A percentile compares a stretch with the other conserved stretches of the same genome.
These are phyloP conservation scores for Mycena leptocephala DNA, from an alignment of 768 basidiomycete species.

Conservation along the genomic window DNA sequence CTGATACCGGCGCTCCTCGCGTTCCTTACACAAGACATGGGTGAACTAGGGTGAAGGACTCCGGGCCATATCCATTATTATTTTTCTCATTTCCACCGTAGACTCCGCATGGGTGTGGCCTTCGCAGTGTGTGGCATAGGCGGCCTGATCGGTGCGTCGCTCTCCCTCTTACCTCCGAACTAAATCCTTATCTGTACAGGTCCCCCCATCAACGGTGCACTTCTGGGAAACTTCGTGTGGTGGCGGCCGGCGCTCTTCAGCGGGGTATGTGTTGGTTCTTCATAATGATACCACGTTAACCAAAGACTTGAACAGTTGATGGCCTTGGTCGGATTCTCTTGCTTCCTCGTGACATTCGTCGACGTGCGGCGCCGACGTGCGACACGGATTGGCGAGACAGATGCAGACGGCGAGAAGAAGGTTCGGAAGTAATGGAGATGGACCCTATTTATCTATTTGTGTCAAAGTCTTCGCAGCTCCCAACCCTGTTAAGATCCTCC, in stretches of 20 bases:
- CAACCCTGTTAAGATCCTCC: too few relatives aligned
- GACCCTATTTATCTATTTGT: too few relatives aligned
- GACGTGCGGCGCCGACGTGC: too few relatives aligned
- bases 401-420: too few relatives aligned
- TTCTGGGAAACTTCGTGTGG: slow-evolving; percentile 54
- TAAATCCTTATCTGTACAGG: slow-evolving; percentile 38
- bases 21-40: neutral
- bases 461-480: too few relatives aligned
- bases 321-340: too few relatives aligned
- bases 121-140: neutral
- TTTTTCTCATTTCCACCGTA: neutral
- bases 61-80: neutral
- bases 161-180: neutral
- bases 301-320: neutral
- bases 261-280: slow-evolving; percentile 21
- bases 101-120: neutral
- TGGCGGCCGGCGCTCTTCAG: slow-evolving; percentile 58
- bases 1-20: neutral
- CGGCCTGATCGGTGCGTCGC: neutral
- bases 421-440: too few relatives aligned
- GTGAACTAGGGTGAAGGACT: neutral
- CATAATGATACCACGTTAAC: neutral
- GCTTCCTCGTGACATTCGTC: too few relatives aligned
- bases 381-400: too few relatives aligned
- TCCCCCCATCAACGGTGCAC: slow-evolving; percentile 54